Evolutionary conservation across 1,284 basidiomycete genomes (phyloP).

Genomic region (Cystobasidium pallidum): DNA sequence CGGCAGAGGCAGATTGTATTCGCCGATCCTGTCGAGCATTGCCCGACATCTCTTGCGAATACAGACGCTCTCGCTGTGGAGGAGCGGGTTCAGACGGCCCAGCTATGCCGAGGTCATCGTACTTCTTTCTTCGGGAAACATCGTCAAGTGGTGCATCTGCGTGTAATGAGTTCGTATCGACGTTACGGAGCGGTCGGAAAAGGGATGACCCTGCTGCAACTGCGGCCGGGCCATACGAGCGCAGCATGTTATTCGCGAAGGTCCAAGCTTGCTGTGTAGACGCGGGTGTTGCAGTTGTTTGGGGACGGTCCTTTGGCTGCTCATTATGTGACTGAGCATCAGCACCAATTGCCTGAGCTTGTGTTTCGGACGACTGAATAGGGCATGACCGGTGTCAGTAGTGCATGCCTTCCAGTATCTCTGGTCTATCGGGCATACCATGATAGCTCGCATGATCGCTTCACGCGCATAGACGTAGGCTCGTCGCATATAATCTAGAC

Average conservation of each 20-base stretch:
- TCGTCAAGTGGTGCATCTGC: constrained; percentile 18
- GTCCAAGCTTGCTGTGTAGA: constrained; percentile 67
- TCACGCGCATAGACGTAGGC: constrained; percentile 65
- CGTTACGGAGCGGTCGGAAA: constrained; percentile 45
- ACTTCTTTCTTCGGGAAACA: constrained; percentile 21
- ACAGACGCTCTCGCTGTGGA: constrained; percentile 1
- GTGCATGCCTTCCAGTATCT: background rate
- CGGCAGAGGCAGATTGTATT: constrained; percentile 36
- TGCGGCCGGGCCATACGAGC: constrained; percentile 71
- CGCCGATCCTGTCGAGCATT: background rate
- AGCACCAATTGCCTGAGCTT: constrained; percentile 60
- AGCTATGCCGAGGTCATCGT: constrained; percentile 38
- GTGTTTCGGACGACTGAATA: constrained; percentile 24
- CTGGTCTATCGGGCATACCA: constrained; percentile 52
- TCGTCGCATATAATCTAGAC: constrained; percentile 65
- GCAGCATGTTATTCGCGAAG: constrained; percentile 65
- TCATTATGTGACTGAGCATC: background rate
- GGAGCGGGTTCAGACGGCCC: constrained; percentile 4
- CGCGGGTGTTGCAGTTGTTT: constrained; percentile 47
- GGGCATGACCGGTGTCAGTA: background rate
- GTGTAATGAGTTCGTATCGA: constrained; percentile 7
- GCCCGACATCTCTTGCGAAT: constrained; percentile 27
- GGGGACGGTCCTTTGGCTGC: background rate
- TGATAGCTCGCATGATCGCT: constrained; percentile 51
- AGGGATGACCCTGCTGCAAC: constrained; percentile 58